A percentile compares a stretch with the other conserved stretches of the same genome.
Evolutionary conservation across 768 basidiomycete species (phyloP).

Genomic region (Russula abietina): DNA sequence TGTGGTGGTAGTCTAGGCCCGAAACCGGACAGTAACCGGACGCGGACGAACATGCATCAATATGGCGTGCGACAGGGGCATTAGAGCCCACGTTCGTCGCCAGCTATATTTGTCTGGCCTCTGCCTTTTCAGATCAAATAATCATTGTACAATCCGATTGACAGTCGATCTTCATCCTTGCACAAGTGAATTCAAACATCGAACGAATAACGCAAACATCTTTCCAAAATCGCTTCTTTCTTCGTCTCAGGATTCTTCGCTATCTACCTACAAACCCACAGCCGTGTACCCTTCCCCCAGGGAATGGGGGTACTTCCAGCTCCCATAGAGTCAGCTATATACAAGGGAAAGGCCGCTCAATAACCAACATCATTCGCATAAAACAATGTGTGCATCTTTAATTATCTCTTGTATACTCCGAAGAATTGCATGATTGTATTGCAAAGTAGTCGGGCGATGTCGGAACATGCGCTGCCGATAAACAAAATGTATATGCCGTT

Average conservation of each 20-base stretch:
- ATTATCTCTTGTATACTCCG: slow-evolving; percentile 9
- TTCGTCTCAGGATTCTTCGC: background rate
- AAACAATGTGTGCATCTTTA: background rate
- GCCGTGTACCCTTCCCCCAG: slow-evolving; percentile 1
- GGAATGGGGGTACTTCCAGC: background rate
- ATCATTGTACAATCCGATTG: background rate
- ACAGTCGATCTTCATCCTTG: slow-evolving; percentile 2
- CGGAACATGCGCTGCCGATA: background rate
- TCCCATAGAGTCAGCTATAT: background rate
- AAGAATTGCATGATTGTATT: background rate
- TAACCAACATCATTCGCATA: background rate
- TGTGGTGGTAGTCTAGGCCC: slow-evolving; percentile 40
- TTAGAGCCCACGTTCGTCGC: background rate
- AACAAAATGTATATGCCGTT: background rate
- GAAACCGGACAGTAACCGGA: background rate
- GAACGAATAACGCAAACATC: slow-evolving; percentile 11
- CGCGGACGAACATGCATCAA: background rate
- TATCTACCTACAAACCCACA: slow-evolving; percentile 3
- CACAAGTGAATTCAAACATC: slow-evolving; percentile 7
- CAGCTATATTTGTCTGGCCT: background rate
- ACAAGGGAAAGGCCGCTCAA: background rate
- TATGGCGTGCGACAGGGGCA: background rate
- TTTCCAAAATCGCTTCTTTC: background rate
- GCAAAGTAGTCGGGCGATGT: background rate
- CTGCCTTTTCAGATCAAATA: background rate